Evolutionary conservation across 495 filamentous ascomycete species (phyloP).

Genomic region (Parathielavia appendiculata): DNA sequence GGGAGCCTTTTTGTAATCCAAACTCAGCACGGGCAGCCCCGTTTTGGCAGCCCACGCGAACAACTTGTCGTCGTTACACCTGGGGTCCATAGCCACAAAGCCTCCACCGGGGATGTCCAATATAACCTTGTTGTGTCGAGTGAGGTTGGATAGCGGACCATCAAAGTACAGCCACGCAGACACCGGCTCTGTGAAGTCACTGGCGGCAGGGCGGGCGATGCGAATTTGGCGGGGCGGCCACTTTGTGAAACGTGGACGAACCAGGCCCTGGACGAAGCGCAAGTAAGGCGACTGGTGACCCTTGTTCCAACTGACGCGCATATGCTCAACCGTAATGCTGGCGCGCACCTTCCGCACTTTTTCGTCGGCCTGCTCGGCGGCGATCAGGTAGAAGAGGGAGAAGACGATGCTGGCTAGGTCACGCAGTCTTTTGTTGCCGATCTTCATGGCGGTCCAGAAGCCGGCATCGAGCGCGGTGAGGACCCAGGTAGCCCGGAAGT

Average conservation of each 20-base stretch:
- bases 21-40: constrained; percentile 76
- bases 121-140: constrained; percentile 72
- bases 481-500: constrained; percentile 97
- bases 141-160: constrained; percentile 70
- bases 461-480: constrained; percentile 92
- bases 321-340: constrained; percentile 81
- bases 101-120: constrained; percentile 92
- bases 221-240: constrained; percentile 76
- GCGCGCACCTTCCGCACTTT: constrained; percentile 90
- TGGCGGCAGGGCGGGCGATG: constrained; percentile 72
- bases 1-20: constrained; percentile 93
- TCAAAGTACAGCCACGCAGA: constrained; percentile 93
- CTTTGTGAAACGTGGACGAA: constrained; percentile 71
- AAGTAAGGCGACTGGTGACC: constrained; percentile 73
- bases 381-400: constrained; percentile 81
- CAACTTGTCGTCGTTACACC: constrained; percentile 87
- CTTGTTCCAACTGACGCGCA: constrained; percentile 95
- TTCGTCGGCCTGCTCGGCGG: constrained; percentile 91
- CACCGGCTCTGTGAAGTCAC: constrained; percentile 75
- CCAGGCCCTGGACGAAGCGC: constrained; percentile 57
- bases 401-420: constrained; percentile 80
- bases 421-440: constrained; percentile 72
- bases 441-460: constrained; percentile 97
- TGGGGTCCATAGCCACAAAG: constrained; percentile 90
- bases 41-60: constrained; percentile 82